A percentile compares a stretch with the other conserved stretches of the same genome.
phyloP scores from a whole-genome alignment of 2,329 filamentous ascomycete genomes.

The Nothophaeocryptopus gaeumannii region DNA sequence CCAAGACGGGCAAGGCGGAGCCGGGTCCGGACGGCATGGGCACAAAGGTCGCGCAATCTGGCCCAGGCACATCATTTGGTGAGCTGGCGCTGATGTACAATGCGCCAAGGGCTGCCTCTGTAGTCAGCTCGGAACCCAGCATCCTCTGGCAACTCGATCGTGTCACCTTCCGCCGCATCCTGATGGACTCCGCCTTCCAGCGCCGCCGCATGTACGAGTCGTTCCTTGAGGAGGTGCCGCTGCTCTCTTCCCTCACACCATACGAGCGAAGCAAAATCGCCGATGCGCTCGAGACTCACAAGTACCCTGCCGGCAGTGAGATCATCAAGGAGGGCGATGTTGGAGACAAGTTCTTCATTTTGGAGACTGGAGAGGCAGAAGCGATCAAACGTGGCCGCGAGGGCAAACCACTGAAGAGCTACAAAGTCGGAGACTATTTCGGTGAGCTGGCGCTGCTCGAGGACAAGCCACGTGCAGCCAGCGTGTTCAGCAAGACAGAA shows the following conservation, averaged over 20 bases:
- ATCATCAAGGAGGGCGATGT: constrained; percentile 92
- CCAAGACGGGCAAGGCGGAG: constrained; percentile 71
- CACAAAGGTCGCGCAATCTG: constrained; percentile 74
- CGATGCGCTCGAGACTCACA: constrained; percentile 88
- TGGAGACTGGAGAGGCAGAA: constrained; percentile 83
- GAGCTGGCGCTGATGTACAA: constrained; percentile 99
- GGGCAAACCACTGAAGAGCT: constrained; percentile 69
- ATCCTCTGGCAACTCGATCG: constrained; percentile 94
- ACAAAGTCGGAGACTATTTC: constrained; percentile 93
- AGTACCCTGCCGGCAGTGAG: constrained; percentile 71
- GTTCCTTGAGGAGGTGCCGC: constrained; percentile 89
- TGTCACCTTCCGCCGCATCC: constrained; percentile 91
- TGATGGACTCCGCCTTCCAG: constrained; percentile 98
- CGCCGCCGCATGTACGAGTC: constrained; percentile 95
- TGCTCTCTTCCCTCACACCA: constrained; percentile 76
- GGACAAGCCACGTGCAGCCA: constrained; percentile 88
- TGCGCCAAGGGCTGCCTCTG: constrained; percentile 89
- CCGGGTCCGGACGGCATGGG: constrained; percentile 80
- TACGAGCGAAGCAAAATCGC: constrained; percentile 98
- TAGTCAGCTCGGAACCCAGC: constrained; percentile 77
- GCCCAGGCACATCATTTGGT: constrained; percentile 88
- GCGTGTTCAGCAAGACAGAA: constrained; percentile 76
- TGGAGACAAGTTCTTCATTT: constrained; percentile 85
- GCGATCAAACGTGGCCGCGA: constrained; percentile 75
- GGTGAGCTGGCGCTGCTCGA: constrained; percentile 92